A percentile compares a stretch with the other conserved stretches of the same genome.
These are phyloP conservation scores for Fusarium sp. DNA, from an alignment of 2,329 filamentous ascomycete genomes.

Conservation along the genomic window DNA sequence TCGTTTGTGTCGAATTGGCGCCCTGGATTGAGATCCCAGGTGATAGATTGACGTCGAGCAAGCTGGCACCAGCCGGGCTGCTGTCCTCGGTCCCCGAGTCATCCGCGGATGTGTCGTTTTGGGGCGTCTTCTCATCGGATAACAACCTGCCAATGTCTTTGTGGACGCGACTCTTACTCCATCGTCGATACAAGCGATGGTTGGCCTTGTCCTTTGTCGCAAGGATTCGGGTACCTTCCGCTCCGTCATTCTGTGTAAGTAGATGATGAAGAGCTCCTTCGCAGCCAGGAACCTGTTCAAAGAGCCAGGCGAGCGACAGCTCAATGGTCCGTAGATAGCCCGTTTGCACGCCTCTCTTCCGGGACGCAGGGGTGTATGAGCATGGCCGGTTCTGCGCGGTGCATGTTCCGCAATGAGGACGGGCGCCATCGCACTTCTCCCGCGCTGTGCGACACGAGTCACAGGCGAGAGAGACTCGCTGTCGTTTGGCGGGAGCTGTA, in stretches of 20 bases:
- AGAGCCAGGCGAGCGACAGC: conserved; percentile 76
- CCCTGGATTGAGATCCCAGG: conserved; percentile 41
- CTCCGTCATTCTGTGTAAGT: conserved; percentile 62
- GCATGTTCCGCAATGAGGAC: conserved; percentile 78
- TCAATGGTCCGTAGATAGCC: conserved; percentile 84
- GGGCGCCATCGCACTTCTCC: conserved; percentile 80
- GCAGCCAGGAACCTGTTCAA: conserved; percentile 72
- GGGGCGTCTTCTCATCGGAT: conserved; percentile 59
- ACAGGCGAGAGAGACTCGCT: conserved; percentile 78
- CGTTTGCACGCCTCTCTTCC: conserved; percentile 85
- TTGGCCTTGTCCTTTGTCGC: conserved; percentile 67
- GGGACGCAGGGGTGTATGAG: conserved; percentile 80
- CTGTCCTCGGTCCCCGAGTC: conserved; percentile 53
- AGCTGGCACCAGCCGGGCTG: conserved; percentile 40
- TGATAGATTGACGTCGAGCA: conserved; percentile 41
- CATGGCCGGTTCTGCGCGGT: conserved; percentile 74
- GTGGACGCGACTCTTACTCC: conserved; percentile 74
- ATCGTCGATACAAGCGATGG: conserved; percentile 72
- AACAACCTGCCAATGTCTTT: conserved; percentile 75
- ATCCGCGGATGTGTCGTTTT: conserved; percentile 55
- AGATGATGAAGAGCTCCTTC: conserved; percentile 71
- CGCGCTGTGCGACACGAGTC: conserved; percentile 77
- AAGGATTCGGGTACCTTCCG: conserved; percentile 61
- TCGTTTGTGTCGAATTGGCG: conserved; percentile 25
- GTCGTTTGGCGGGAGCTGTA: conserved; percentile 65